Percentiles rank a stretch among this genome's conserved stretches.
These are phyloP conservation scores for Deinandra increscens DNA, from an alignment of 129 eudicot species.

Conservation along the genomic window DNA sequence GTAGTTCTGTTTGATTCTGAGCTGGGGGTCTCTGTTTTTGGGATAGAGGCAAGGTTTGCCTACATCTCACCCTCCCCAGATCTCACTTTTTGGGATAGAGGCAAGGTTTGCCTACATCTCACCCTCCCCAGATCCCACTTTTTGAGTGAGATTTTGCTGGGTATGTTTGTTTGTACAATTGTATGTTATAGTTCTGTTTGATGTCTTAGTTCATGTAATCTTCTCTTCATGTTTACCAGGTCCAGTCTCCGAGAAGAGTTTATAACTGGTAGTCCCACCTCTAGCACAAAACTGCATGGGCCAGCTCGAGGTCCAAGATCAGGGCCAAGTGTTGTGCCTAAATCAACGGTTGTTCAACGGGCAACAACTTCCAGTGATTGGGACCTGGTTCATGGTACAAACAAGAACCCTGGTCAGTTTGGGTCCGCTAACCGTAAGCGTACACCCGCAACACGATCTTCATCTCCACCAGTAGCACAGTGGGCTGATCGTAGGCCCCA, in stretches of 20 bases:
- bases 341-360: slow-evolving; percentile 48
- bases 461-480: slow-evolving; percentile 84
- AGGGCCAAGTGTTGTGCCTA: slow-evolving; percentile 49
- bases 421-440: slow-evolving; percentile 66
- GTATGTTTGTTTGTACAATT: too few relatives aligned
- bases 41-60: too few relatives aligned
- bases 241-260: slow-evolving; percentile 61
- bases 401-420: slow-evolving; percentile 47
- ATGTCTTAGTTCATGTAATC: background rate
- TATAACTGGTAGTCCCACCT: slow-evolving; percentile 63
- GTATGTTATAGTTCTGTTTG: background rate
- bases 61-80: too few relatives aligned
- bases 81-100: too few relatives aligned
- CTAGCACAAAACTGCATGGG: slow-evolving; percentile 56
- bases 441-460: slow-evolving; percentile 57
- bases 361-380: slow-evolving; percentile 54
- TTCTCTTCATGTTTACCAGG: slow-evolving; percentile 30
- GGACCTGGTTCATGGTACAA: slow-evolving; percentile 60
- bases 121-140: too few relatives aligned
- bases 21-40: too few relatives aligned
- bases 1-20: background rate
- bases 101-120: too few relatives aligned
- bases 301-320: slow-evolving; percentile 73
- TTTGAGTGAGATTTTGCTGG: too few relatives aligned
- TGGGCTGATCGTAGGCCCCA: slow-evolving; percentile 92